phyloP scores from a whole-genome alignment of 371 early-diverging fungal genomes.

The Apophysomyces trapeziformis region DNA sequence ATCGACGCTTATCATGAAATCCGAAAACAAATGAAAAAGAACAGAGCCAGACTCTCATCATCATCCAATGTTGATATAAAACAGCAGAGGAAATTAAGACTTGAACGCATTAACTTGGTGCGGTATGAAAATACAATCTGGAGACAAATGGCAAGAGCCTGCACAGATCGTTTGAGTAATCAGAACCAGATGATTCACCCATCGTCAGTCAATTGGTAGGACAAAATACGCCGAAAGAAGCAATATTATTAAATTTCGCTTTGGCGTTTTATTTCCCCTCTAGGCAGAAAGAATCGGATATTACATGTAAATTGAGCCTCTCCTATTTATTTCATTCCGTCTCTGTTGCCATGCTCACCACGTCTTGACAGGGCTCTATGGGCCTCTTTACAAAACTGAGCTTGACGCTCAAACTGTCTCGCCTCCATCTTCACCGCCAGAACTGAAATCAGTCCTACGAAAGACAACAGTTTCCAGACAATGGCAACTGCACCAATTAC shows the following conservation, averaged over 20 bases:
- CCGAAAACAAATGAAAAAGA: constrained; percentile 12
- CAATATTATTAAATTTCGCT: neutral
- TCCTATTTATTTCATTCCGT: neutral
- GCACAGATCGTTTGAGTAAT: constrained; percentile 18
- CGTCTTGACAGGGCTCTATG: constrained; percentile 28
- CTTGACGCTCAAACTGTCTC: neutral
- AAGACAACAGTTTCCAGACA: neutral
- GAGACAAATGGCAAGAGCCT: constrained; percentile 41
- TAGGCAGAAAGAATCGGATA: constrained; percentile 46
- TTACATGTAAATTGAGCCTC: constrained; percentile 27
- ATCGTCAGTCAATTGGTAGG: constrained; percentile 31
- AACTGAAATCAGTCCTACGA: constrained; percentile 1
- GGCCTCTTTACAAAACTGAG: constrained; percentile 21
- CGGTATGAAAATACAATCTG: constrained; percentile 46
- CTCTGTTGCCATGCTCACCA: neutral
- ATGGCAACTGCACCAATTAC: neutral
- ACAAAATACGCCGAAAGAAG: neutral
- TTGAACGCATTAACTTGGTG: constrained; percentile 25
- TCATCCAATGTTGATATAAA: neutral
- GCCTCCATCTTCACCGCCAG: neutral
- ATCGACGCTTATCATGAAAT: constrained; percentile 19
- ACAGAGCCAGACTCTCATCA: constrained; percentile 5
- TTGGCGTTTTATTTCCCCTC: constrained; percentile 3
- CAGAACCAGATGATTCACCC: constrained; percentile 25
- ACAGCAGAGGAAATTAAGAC: constrained; percentile 11